phyloP scores from a whole-genome alignment of 441 rosid species.

The Theobroma grandiflorum region DNA sequence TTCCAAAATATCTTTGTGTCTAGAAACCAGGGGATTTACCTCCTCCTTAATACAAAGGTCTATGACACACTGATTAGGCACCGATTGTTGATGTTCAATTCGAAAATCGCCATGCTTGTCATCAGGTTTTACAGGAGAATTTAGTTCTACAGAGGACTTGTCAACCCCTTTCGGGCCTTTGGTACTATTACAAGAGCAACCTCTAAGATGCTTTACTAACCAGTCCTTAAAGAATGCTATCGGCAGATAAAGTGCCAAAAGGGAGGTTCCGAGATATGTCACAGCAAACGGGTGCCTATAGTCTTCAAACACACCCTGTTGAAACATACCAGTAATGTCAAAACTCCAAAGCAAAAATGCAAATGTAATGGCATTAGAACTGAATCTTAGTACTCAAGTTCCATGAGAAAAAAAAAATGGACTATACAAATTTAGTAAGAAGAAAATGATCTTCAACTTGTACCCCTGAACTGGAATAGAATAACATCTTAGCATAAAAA shows the following conservation, averaged over 20 bases:
- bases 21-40: conserved; percentile 23
- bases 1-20: conserved; percentile 9
- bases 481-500: background rate
- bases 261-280: conserved; percentile 52
- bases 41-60: conserved; percentile 26
- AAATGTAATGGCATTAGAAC: background rate
- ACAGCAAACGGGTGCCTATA: conserved; percentile 58
- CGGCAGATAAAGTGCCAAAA: conserved; percentile 54
- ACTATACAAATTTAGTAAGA: background rate
- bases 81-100: conserved; percentile 25
- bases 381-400: background rate
- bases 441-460: background rate
- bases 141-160: background rate
- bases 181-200: background rate
- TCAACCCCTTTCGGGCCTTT: conserved; percentile 2
- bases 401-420: background rate
- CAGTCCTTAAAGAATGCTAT: conserved; percentile 51
- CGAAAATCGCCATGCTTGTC: conserved; percentile 17
- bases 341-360: background rate
- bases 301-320: conserved; percentile 45
- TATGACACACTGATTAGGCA: conserved; percentile 23
- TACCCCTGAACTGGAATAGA: background rate
- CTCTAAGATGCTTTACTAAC: conserved; percentile 33
- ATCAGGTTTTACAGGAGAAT: conserved; percentile 23
- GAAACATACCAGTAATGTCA: background rate